Evolutionary conservation across 495 filamentous ascomycete genomes (phyloP), one percentile per base, ranked within the genome.

Genomic region (Daldinia bambusicola): DNA sequence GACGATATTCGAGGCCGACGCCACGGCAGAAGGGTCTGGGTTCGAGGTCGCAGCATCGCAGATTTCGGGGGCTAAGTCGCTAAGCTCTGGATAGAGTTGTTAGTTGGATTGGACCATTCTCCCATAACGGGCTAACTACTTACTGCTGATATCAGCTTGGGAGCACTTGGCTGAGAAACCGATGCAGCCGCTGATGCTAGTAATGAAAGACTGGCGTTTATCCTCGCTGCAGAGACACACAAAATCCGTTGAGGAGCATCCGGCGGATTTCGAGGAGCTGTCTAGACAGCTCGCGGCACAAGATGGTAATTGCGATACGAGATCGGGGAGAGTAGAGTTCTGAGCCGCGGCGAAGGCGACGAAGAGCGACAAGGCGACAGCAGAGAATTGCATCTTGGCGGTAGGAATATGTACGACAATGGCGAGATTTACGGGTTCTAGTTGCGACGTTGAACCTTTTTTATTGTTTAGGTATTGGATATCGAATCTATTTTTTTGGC

Each of bases 251-350:
- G 75, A 52, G n/a, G 67, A 12, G 68, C 76, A 78, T 3, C 55
- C 51, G 43, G 71, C 69, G 6, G 62, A 57, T n/a, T 51, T 1
- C 31, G 76, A 61, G 38, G 70, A 66, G 6, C 38, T 48, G 6
- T 36, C 14, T 9, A 77, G 68, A 52, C 76, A 78, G 12, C 61
- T 38, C 13, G 72, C 32, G 30, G 76, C 76, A 66, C 76, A 78
- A 51, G 51, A 26, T 26, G 76, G 76, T 14, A 78, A 62, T 26
- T 71, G 56, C 18, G 72, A 66, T 20, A 78, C 68, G 26, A 78
- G 68, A 20, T 69, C 72, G 1, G 76, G 70, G 32, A 78, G 67
- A 7, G 73, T 74, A 14, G 70, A 74, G 70, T 77, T 75, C 61
- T 77, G 75, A 13, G 75, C 75, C 48, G 70, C 70, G 22, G 61